Base-by-base conservation (phyloP, 306 rosid genomes). In the Crataegus laevigata region DNA sequence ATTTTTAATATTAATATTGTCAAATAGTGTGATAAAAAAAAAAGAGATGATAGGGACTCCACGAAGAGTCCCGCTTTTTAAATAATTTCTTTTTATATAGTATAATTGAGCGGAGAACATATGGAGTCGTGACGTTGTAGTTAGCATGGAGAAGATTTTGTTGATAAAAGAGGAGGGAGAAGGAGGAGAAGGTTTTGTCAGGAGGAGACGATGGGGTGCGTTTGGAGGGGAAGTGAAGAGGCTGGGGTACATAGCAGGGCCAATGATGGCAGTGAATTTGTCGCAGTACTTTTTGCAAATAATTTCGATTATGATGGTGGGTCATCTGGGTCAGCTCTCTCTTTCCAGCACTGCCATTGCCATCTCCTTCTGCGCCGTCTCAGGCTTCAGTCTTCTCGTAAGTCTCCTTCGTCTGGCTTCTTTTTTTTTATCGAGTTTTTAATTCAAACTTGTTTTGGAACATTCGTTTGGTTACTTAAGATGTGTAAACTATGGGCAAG, bases 331-430 rank as follows among this genome's bases (percentile, higher is more conserved):
- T 2, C 25, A 72, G 76, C 76, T 72, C 52, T 57, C 66, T 57
- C 76, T 72, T 38, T 72, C 76, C 36, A 58, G 76, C 66, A 72
- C 76, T 58, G 76, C 76, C 18, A 57, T 72, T 24, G 76, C 76
- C 38, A 72, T 72, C 55, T 72, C 76, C 19, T 72, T 77, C 69
- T 77, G 68, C 43, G 75, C 63, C 1, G 80, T 77, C 52, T 57
- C 80, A 38, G 80, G 80, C 80, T 77, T 77, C 80, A 77, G 80
- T 69, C 69, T 43, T 59, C 28, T 77, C 50, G 76, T 72, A 55
- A 55, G 66, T 72, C 17, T 24, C 9, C 4, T 58, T 18, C 54
- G 13, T 12, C 6, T 57, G n/a, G n/a, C n/a, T 71, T 60, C 7
- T 15, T 11, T 21, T 26, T 3, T 8, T 0, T 3, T n/a, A n/a